Evolutionary conservation across 768 basidiomycete species (phyloP), one percentile per base, ranked within the genome.

Genomic region (Suillus luteus): DNA sequence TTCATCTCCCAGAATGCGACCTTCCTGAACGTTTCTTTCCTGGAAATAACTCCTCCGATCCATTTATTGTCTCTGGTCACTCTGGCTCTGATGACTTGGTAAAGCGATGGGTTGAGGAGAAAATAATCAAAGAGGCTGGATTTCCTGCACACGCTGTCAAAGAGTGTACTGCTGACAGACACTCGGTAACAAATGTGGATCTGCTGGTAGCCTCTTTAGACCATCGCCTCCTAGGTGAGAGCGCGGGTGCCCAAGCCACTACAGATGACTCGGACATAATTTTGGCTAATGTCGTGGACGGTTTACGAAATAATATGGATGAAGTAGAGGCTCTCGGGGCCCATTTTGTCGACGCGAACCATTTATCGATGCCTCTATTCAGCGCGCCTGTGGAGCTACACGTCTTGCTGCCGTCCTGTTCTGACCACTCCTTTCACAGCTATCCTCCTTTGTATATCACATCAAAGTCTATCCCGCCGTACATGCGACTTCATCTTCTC

Each of bases 1-100:
- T 96, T 24, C 86, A 92, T 68, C 72, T 92, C 6, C 91, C 95
- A 0, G 95, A 98, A 78, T 89, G 92, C 63, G 95, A 96, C 68
- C 82, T 97, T 5, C 96, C 96, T 0, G 71, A 80, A 58, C 83
- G 84, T 33, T 93, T 93, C 73, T 75, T 91, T 17, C 85, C 89
- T 5, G 72, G 80, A 11, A 74, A 75, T n/a, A 89, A 87, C 68
- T 85, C 89, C 3, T 91, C 89, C 0, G 83, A 86, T 67, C 78
- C 91, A 1, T 91, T 93, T 72, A 75, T 93, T 64, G 85, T 85
- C 15, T 84, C 87, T 4, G 79, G 81, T 3, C 87, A 91, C 73
- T 79, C 86, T 22, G 89, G 90, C 0, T 75, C 77, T 4, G 84
- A 86, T 54, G 82, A 86, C 66, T 73, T 95, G 51, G 88, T 88